phyloP scores from a whole-genome alignment of 2,329 filamentous ascomycete species.

The Tolypocladium endophyticum region DNA sequence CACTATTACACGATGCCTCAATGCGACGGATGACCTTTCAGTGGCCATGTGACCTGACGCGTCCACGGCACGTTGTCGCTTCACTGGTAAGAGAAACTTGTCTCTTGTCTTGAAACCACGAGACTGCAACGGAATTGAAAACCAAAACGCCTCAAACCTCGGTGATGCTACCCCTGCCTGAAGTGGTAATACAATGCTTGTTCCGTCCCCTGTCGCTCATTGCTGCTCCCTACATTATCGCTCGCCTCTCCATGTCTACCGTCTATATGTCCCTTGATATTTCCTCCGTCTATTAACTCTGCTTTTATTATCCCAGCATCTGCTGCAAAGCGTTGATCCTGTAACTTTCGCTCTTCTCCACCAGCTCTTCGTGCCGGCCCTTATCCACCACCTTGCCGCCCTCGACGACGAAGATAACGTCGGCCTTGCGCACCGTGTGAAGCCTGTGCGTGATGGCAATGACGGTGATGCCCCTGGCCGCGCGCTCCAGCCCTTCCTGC shows the following conservation, averaged over 20 bases:
- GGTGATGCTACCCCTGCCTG: background rate
- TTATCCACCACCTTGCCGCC: conserved; percentile 39
- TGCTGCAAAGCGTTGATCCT: conserved; percentile 41
- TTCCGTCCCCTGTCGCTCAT: background rate
- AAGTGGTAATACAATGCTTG: background rate
- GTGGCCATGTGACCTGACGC: background rate
- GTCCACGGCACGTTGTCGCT: background rate
- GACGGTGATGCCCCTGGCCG: conserved; percentile 41
- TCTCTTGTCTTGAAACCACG: background rate
- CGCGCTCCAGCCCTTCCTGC: conserved; percentile 53
- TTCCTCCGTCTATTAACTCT: background rate
- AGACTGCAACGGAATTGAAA: background rate
- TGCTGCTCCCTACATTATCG: background rate
- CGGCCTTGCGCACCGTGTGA: conserved; percentile 44
- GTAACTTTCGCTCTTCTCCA: conserved; percentile 42
- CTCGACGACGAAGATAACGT: conserved; percentile 48
- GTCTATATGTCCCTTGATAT: background rate
- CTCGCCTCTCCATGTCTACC: background rate
- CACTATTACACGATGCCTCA: no score
- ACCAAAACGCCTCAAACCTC: background rate
- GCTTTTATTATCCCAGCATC: conserved; percentile 22
- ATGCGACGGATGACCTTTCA: background rate
- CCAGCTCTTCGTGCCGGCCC: conserved; percentile 42
- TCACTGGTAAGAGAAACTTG: background rate
- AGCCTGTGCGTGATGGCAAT: conserved; percentile 48